Conservation (phyloP, 2,329 filamentous ascomycete species). For the Cercospora citrullina region DNA sequence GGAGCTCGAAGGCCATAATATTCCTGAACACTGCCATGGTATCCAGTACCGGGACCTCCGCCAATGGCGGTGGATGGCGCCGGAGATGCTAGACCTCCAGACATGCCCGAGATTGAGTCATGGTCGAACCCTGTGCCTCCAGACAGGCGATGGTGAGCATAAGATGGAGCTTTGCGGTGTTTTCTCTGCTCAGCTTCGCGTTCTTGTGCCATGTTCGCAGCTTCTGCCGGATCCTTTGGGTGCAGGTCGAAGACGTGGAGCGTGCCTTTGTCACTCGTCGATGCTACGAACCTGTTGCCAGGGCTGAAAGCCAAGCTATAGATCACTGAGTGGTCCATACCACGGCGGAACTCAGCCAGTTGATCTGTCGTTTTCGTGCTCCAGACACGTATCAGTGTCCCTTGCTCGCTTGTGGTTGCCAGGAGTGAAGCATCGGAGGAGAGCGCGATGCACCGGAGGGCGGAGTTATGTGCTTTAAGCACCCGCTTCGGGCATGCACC, state of each 20-base stretch:
- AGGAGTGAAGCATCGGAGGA: slow-evolving; percentile 78
- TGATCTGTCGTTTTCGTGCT: slow-evolving; percentile 76
- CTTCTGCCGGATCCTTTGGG: slow-evolving; percentile 42
- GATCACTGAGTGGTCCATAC: slow-evolving; percentile 82
- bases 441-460: slow-evolving; percentile 74
- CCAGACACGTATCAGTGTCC: slow-evolving; percentile 86
- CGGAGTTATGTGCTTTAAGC: slow-evolving; percentile 82
- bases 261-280: slow-evolving; percentile 94
- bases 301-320: slow-evolving; percentile 88
- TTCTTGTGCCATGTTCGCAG: slow-evolving; percentile 11
- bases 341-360: slow-evolving; percentile 80
- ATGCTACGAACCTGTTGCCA: slow-evolving; percentile 74
- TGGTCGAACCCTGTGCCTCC: slow-evolving; percentile 24
- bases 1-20: slow-evolving; percentile 38
- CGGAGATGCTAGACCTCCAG: slow-evolving; percentile 30
- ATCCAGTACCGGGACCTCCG: slow-evolving; percentile 19
- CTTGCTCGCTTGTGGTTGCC: slow-evolving; percentile 89
- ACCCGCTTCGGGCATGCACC: slow-evolving; percentile 77
- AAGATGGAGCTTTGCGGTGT: slow-evolving; percentile 29
- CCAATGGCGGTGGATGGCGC: slow-evolving; percentile 25
- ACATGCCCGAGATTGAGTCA: slow-evolving; percentile 30
- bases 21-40: slow-evolving; percentile 38
- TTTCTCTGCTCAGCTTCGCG: slow-evolving; percentile 11
- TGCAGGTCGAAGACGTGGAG: slow-evolving; percentile 91
- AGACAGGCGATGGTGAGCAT: slow-evolving; percentile 28